Percentiles rank a stretch among this genome's conserved stretches.
Conservation (phyloP, 2,329 filamentous ascomycete species). For the Stagonosporopsis tanaceti region DNA sequence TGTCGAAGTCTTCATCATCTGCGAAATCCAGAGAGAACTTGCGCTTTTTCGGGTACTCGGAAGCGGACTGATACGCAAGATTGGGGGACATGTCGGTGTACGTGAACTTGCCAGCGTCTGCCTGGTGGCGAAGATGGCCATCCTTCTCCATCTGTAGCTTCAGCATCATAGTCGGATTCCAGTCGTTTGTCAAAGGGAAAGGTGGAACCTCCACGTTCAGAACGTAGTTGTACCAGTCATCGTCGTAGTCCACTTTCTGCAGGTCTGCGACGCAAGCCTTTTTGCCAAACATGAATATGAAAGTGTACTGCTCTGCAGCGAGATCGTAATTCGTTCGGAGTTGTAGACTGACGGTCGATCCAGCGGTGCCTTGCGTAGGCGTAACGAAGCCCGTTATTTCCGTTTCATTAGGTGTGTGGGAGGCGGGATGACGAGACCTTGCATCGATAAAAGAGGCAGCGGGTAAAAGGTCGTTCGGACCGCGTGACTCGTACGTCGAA, state of each 20-base stretch:
- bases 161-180: conserved; percentile 65
- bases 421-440: conserved; percentile 61
- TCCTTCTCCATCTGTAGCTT: conserved; percentile 67
- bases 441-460: conserved; percentile 65
- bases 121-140: conserved; percentile 58
- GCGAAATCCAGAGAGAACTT: conserved; percentile 43
- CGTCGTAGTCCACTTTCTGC: conserved; percentile 65
- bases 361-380: conserved; percentile 72
- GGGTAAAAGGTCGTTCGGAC: conserved; percentile 49
- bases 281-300: conserved; percentile 81
- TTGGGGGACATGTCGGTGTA: conserved; percentile 61
- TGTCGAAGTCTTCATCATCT: conserved; percentile 40
- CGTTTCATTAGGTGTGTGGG: conserved; percentile 57
- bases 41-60: conserved; percentile 42
- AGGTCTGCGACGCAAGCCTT: conserved; percentile 74
- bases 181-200: conserved; percentile 64
- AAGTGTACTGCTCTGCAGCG: conserved; percentile 60
- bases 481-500: conserved; percentile 60
- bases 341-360: conserved; percentile 76
- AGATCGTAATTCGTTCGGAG: conserved; percentile 80
- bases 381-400: conserved; percentile 69
- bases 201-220: conserved; percentile 76
- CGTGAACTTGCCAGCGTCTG: conserved; percentile 68
- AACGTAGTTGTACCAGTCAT: conserved; percentile 72
- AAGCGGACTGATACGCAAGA: conserved; percentile 41